phyloP scores from a whole-genome alignment of 371 early-diverging fungal species.

The Actinomortierella wolfii region DNA sequence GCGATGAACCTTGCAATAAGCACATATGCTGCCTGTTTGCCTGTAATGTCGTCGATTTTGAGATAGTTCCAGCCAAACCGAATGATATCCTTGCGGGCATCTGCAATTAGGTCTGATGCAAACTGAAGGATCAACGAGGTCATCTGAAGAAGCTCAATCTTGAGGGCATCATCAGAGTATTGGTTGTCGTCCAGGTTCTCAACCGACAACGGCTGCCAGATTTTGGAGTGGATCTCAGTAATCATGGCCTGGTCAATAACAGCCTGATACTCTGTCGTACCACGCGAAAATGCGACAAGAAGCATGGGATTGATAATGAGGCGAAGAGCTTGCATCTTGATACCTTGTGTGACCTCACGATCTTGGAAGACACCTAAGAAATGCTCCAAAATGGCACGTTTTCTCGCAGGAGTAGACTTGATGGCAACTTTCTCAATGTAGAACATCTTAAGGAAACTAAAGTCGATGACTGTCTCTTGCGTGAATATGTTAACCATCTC shows the following conservation, averaged over 20 bases:
- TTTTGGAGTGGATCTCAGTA: constrained; percentile 64
- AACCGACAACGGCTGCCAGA: constrained; percentile 72
- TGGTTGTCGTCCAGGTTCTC: constrained; percentile 61
- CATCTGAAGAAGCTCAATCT: constrained; percentile 91
- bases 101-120: constrained; percentile 76
- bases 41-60: constrained; percentile 89
- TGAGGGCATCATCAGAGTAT: constrained; percentile 72
- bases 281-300: constrained; percentile 58
- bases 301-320: constrained; percentile 83
- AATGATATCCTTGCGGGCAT: constrained; percentile 90
- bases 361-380: constrained; percentile 69
- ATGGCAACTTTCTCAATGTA: constrained; percentile 72
- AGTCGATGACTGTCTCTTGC: constrained; percentile 72
- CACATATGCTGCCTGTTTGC: constrained; percentile 95
- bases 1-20: constrained; percentile 89
- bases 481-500: constrained; percentile 80
- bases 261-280: constrained; percentile 52
- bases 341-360: constrained; percentile 46
- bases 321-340: constrained; percentile 72
- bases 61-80: constrained; percentile 94
- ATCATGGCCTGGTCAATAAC: constrained; percentile 73
- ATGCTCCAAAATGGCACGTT: constrained; percentile 66
- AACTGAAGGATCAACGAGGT: constrained; percentile 88
- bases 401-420: constrained; percentile 58
- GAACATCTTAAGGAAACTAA: constrained; percentile 72